Evolutionary conservation across 2,329 filamentous ascomycete species (phyloP).

Genomic region (Apiospora marii): DNA sequence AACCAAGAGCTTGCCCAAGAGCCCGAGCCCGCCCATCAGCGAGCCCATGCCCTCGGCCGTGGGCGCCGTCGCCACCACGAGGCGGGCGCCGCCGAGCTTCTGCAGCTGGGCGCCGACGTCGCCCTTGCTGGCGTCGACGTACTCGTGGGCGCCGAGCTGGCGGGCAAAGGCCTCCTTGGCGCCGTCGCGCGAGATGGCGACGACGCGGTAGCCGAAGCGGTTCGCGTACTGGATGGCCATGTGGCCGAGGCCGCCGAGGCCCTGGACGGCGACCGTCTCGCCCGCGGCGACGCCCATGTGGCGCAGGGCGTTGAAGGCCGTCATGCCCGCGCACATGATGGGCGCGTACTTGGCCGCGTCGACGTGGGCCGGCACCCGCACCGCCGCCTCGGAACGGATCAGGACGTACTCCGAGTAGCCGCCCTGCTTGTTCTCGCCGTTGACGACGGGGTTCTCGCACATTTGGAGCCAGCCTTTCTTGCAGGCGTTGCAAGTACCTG

Average conservation of each 20-base stretch:
- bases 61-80: constrained; percentile 29
- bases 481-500: constrained; percentile 59
- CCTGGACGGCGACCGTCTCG: constrained; percentile 55
- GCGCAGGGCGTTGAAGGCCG: constrained; percentile 52
- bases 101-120: constrained; percentile 28
- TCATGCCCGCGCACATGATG: constrained; percentile 59
- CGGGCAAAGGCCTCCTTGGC: constrained; percentile 61
- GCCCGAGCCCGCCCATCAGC: constrained; percentile 28
- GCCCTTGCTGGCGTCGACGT: constrained; percentile 46
- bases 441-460: constrained; percentile 64
- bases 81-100: constrained; percentile 27
- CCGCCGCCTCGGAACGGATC: constrained; percentile 61
- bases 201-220: constrained; percentile 69
- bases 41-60: constrained; percentile 27
- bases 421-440: constrained; percentile 61
- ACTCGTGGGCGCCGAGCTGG: constrained; percentile 63
- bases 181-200: constrained; percentile 58
- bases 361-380: constrained; percentile 50
- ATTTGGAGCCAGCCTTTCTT: constrained; percentile 62
- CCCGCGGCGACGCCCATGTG: constrained; percentile 45
- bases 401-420: constrained; percentile 65
- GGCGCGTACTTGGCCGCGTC: constrained; percentile 54
- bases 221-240: constrained; percentile 70
- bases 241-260: constrained; percentile 71
- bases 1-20: constrained; percentile 32